Conservation (phyloP, 2,329 filamentous ascomycete species). For the Cladosporium austrohemisphaericum region DNA sequence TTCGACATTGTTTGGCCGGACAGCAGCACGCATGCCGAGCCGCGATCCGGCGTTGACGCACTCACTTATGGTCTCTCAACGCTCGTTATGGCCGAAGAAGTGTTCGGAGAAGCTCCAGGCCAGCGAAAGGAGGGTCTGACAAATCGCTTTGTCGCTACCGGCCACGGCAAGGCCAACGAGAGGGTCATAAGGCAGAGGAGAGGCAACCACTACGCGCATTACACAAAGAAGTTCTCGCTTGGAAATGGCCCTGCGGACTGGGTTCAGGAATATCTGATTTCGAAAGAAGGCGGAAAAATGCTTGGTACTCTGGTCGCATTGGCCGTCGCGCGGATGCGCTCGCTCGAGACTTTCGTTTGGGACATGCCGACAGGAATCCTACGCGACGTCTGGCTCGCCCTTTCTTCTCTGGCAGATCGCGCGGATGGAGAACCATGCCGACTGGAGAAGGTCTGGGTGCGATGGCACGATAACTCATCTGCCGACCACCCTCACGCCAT, state of each 20-base stretch:
- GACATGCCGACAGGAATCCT: constrained; percentile 85
- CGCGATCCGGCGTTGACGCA: constrained; percentile 71
- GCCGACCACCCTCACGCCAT: constrained; percentile 32
- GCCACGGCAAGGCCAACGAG: constrained; percentile 26
- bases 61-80: constrained; percentile 79
- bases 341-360: constrained; percentile 79
- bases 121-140: constrained; percentile 33
- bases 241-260: constrained; percentile 76
- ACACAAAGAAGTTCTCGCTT: constrained; percentile 76
- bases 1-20: constrained; percentile 91
- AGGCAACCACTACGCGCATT: constrained; percentile 73
- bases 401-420: constrained; percentile 66
- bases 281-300: constrained; percentile 83
- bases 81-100: constrained; percentile 67
- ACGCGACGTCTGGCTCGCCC: constrained; percentile 74
- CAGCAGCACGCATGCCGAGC: constrained; percentile 59
- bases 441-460: constrained; percentile 71
- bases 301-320: constrained; percentile 77
- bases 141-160: constrained; percentile 25
- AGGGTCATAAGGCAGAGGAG: constrained; percentile 44
- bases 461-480: constrained; percentile 74
- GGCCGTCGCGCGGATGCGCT: constrained; percentile 75
- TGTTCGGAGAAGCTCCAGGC: constrained; percentile 52
- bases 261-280: constrained; percentile 78
- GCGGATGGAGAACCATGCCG: constrained; percentile 59